phyloP scores from a whole-genome alignment of 2,329 filamentous ascomycete species.

The Acephala macrosclerotiorum region DNA sequence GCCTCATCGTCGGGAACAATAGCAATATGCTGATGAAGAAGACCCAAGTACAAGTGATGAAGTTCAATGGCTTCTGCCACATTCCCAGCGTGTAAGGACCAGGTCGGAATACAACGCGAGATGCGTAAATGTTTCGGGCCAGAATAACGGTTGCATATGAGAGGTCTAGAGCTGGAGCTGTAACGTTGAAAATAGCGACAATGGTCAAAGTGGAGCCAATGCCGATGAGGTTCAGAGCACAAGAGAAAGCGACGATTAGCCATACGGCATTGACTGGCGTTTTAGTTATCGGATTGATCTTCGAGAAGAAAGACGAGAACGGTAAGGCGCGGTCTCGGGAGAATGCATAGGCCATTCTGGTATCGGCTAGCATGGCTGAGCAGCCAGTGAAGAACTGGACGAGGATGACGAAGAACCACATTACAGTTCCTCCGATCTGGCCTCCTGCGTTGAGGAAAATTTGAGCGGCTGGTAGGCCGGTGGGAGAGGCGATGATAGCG shows the following conservation, averaged over 20 bases:
- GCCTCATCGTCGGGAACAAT: constrained; percentile 57
- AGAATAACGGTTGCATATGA: constrained; percentile 68
- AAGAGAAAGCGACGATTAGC: constrained; percentile 67
- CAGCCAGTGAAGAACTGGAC: constrained; percentile 72
- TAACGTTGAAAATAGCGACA: constrained; percentile 59
- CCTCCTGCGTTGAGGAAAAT: constrained; percentile 68
- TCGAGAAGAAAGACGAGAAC: constrained; percentile 58
- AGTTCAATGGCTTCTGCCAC: constrained; percentile 62
- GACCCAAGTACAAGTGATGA: constrained; percentile 65
- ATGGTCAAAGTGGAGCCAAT: constrained; percentile 59
- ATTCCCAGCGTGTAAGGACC: constrained; percentile 64
- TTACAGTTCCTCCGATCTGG: constrained; percentile 60
- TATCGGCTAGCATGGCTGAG: constrained; percentile 69
- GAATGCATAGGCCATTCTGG: constrained; percentile 68
- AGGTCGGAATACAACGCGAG: constrained; percentile 35
- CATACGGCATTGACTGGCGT: constrained; percentile 70
- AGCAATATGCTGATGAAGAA: constrained; percentile 68
- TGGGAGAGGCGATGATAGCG: constrained; percentile 52
- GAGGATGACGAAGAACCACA: constrained; percentile 69
- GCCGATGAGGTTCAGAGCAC: constrained; percentile 57
- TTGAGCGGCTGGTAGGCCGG: constrained; percentile 65
- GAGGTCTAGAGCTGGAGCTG: constrained; percentile 58
- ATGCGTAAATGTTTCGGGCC: constrained; percentile 46
- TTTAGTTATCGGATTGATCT: constrained; percentile 59
- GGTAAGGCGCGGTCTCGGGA: constrained; percentile 66